Conservation (phyloP, 2,329 filamentous ascomycete species). For the Microcyclospora pomicola region DNA sequence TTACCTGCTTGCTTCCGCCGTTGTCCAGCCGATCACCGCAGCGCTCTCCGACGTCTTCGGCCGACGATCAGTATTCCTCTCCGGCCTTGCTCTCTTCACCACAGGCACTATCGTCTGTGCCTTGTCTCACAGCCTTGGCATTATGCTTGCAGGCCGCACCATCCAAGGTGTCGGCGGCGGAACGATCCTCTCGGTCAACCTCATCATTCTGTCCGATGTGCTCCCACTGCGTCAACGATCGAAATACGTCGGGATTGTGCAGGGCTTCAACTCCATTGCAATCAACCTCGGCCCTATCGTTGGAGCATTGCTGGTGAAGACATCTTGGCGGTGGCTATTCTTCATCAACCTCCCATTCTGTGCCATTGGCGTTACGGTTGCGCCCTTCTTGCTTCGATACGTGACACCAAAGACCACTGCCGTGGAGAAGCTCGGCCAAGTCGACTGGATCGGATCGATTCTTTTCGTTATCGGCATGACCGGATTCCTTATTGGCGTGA, state of each 20-base stretch:
- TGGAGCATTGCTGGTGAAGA: constrained; percentile 16
- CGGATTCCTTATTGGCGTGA: constrained; percentile 19
- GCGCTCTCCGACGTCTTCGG: constrained; percentile 36
- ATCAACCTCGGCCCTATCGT: constrained; percentile 23
- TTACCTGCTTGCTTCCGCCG: constrained; percentile 33
- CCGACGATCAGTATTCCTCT: constrained; percentile 31
- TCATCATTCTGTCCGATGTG: constrained; percentile 30
- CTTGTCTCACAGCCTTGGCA: constrained; percentile 23
- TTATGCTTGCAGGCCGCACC: constrained; percentile 30
- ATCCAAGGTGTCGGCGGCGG: constrained; percentile 36
- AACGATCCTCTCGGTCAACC: constrained; percentile 29
- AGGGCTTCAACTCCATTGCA: constrained; percentile 20
- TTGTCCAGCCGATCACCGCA: constrained; percentile 31
- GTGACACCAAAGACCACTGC: constrained; percentile 22
- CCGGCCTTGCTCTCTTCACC: constrained; percentile 32
- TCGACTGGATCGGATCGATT: constrained; percentile 15
- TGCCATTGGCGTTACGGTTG: constrained; percentile 17
- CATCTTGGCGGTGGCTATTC: constrained; percentile 24
- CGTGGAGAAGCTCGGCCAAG: constrained; percentile 8
- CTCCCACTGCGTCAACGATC: constrained; percentile 16
- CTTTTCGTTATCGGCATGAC: constrained; percentile 14
- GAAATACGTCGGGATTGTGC: constrained; percentile 13
- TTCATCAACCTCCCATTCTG: constrained; percentile 27
- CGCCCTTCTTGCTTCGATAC: constrained; percentile 37
- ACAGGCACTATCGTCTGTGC: constrained; percentile 33